Conservation (phyloP, 306 rosid genomes). For the Gastrolobium bilobum region DNA sequence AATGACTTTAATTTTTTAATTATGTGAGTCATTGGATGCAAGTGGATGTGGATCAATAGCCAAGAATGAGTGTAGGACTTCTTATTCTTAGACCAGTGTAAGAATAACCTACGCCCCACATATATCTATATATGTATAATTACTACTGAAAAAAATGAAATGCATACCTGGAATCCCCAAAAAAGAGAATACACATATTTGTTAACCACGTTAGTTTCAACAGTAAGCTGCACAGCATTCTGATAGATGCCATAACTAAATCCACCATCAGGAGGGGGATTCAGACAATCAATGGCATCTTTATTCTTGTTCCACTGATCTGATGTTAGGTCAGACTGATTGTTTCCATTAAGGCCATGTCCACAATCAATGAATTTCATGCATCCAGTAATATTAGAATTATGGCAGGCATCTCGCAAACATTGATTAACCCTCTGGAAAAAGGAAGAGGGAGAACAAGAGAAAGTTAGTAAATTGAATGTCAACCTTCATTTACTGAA, state of each 20-base stretch:
- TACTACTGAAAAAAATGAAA: background rate
- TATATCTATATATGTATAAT: background rate
- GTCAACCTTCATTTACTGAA: background rate
- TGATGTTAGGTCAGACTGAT: background rate
- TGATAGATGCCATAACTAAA: constrained; percentile 49
- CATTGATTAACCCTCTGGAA: constrained; percentile 86
- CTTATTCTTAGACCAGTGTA: no score
- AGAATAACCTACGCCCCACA: no score
- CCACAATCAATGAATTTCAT: constrained; percentile 72
- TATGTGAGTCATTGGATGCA: no score
- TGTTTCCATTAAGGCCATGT: constrained; percentile 30
- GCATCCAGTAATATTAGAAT: constrained; percentile 15
- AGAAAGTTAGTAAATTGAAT: constrained; percentile 36
- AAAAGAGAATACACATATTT: constrained; percentile 52
- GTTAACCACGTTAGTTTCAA: constrained; percentile 28
- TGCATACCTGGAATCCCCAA: constrained; percentile 54
- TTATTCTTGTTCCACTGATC: constrained; percentile 36
- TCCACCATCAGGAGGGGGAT: constrained; percentile 4
- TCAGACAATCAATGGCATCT: constrained; percentile 62
- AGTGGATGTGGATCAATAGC: no score
- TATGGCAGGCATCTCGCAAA: constrained; percentile 65
- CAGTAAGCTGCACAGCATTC: constrained; percentile 39
- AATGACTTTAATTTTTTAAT: no score
- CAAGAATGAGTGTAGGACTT: no score
- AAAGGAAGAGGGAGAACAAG: constrained; percentile 36